Evolutionary conservation across 768 basidiomycete genomes (phyloP).

Genomic region (Multifurca ochricompacta): DNA sequence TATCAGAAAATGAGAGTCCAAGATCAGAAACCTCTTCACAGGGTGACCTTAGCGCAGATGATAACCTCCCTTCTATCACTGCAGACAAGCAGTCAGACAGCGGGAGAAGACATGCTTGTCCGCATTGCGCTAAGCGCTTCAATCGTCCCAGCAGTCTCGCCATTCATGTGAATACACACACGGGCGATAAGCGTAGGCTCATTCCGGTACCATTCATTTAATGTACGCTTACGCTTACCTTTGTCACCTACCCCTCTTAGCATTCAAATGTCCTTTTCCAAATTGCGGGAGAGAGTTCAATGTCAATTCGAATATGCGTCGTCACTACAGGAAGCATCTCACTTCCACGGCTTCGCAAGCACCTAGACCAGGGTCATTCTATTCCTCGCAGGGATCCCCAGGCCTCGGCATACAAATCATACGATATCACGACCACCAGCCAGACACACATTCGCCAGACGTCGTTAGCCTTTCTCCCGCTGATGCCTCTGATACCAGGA

Average conservation of each 20-base stretch:
- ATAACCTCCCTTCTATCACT: not conserved
- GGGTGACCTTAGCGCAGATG: constrained; percentile 13
- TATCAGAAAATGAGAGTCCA: constrained; percentile 18
- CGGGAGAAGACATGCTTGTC: constrained; percentile 29
- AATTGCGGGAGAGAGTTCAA: constrained; percentile 73
- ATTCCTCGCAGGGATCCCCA: constrained; percentile 4
- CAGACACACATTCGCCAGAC: constrained; percentile 2
- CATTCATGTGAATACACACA: constrained; percentile 63
- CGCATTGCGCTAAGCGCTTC: constrained; percentile 54
- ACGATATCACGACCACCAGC: constrained; percentile 16
- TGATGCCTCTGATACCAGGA: constrained; percentile 7
- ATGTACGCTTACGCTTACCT: not conserved
- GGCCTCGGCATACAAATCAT: constrained; percentile 19
- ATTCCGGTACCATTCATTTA: not conserved
- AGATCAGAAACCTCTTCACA: constrained; percentile 10
- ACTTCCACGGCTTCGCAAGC: constrained; percentile 9
- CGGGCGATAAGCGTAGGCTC: constrained; percentile 56
- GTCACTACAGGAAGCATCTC: constrained; percentile 65
- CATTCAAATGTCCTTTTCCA: constrained; percentile 67
- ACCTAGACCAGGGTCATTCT: constrained; percentile 15
- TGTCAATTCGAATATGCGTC: constrained; percentile 79
- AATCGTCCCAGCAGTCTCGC: constrained; percentile 60
- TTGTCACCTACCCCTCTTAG: constrained; percentile 31
- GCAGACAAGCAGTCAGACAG: constrained; percentile 18
- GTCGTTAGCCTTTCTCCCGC: not conserved